phyloP scores from a whole-genome alignment of 495 filamentous ascomycete genomes.

The Tuber brumale region DNA sequence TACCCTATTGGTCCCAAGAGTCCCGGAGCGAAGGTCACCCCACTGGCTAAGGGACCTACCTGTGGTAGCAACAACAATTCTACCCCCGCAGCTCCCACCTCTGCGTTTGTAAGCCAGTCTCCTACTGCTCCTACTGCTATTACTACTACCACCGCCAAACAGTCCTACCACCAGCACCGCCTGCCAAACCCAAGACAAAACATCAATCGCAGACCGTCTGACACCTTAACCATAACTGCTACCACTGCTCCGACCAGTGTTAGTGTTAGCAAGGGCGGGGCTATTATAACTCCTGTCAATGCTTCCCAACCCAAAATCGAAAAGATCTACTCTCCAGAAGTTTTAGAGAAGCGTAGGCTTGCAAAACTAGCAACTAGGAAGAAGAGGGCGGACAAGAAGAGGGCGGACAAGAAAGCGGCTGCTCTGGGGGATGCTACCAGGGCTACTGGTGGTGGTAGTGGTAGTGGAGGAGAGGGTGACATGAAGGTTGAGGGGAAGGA shows the following conservation, averaged over 20 bases:
- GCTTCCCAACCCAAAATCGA: neutral
- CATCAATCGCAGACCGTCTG: neutral
- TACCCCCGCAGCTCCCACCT: neutral
- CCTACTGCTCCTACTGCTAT: fast-evolving
- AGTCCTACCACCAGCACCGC: neutral
- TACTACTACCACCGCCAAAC: neutral
- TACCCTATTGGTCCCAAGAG: neutral
- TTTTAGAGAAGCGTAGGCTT: neutral
- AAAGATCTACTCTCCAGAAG: neutral
- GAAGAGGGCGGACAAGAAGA: neutral
- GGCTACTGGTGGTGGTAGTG: neutral
- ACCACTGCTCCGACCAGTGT: neutral
- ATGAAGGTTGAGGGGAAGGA: neutral
- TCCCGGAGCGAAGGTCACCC: neutral
- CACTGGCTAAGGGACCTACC: neutral
- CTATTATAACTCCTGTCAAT: neutral
- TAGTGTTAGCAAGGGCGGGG: neutral
- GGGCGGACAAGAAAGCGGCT: neutral
- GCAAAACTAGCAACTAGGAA: neutral
- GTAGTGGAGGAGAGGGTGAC: neutral
- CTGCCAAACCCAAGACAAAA: neutral
- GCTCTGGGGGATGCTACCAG: neutral
- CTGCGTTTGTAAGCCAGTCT: neutral
- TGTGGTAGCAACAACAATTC: neutral
- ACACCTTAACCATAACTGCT: neutral